These are phyloP conservation scores for Platanthera zijinensis DNA, from an alignment of 106 monocot genomes.

Conservation along the genomic window DNA sequence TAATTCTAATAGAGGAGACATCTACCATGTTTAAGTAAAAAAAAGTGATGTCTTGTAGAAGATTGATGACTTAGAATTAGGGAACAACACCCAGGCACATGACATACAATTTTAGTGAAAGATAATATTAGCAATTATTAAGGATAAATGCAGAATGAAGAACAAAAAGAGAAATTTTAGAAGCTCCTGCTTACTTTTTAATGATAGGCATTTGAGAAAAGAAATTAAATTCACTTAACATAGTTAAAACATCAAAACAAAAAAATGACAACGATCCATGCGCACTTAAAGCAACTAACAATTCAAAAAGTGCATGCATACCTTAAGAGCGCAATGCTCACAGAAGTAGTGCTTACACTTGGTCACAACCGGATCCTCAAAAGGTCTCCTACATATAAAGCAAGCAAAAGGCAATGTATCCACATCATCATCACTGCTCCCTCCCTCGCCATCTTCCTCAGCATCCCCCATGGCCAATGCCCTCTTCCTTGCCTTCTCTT, in stretches of 20 bases:
- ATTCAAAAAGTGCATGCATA: conserved; percentile 11
- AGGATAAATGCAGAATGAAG: too few species aligned
- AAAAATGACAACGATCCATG: not conserved
- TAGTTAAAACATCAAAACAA: too few species aligned
- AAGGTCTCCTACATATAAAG: conserved; percentile 41
- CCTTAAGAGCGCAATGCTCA: conserved; percentile 96
- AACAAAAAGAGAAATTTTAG: too few species aligned
- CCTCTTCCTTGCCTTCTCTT: conserved; percentile 69
- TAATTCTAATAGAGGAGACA: too few species aligned
- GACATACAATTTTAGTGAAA: too few species aligned
- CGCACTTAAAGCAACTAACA: not conserved
- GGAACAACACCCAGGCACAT: too few species aligned
- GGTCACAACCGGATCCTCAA: conserved; percentile 83
- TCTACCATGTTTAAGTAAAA: too few species aligned
- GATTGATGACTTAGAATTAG: too few species aligned
- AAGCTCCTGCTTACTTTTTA: too few species aligned
- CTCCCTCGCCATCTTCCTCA: conserved; percentile 32
- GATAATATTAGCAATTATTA: too few species aligned
- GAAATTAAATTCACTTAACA: not conserved
- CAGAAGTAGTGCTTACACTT: conserved; percentile 99
- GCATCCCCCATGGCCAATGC: conserved; percentile 40
- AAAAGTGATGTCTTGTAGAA: too few species aligned
- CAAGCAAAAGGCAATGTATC: conserved; percentile 87
- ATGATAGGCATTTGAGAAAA: not conserved
- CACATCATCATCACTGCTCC: conserved; percentile 27